Evolutionary conservation across 2,329 filamentous ascomycete genomes (phyloP), one percentile per base, ranked within the genome.

Genomic region (Cladorrhinum sp.): DNA sequence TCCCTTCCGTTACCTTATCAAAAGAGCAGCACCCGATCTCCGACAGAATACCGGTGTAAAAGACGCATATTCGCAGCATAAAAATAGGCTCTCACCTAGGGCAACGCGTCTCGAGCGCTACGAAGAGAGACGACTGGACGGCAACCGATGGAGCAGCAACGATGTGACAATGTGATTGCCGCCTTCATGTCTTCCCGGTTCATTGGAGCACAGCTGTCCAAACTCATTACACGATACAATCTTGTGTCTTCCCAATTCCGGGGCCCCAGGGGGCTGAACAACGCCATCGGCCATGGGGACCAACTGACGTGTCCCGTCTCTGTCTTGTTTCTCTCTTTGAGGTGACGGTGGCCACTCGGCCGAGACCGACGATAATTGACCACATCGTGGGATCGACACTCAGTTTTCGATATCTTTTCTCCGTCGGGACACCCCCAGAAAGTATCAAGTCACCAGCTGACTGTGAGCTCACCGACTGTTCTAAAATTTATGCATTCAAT

Each of bases 131-230:
- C 7, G n/a, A 6, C n/a, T 5, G 16, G 18, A 16, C 6, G n/a
- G 10, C 18, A 36, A 16, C n/a, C n/a, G n/a, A n/a, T 21, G 3
- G 49, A 26, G 24, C 26, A 16, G 1, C 30, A 2, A 56, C 55
- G 55, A 36, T 57, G 46, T 57, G 55, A 57, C 55, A 21, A 20
- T 39, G 55, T 36, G 55, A 36, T 26, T 20, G 24, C 46, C 55
- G 28, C 21, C 24, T 26, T 50, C 24, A 58, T 58, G 28, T 26
- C 24, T 52, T 30, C 23, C n/a, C n/a, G n/a, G n/a, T n/a, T n/a
- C n/a, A 26, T 16, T 52, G 50, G 50, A 39, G 30, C 28, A 16
- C 53, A 55, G 46, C 9, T 42, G 14, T 16, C 36, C 10, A 42
- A n/a, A 42, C 16, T 42, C 16, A n/a, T 5, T n/a, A 42, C 16